phyloP scores from a whole-genome alignment of 2,329 filamentous ascomycete species.

The Botryotinia globosa region DNA sequence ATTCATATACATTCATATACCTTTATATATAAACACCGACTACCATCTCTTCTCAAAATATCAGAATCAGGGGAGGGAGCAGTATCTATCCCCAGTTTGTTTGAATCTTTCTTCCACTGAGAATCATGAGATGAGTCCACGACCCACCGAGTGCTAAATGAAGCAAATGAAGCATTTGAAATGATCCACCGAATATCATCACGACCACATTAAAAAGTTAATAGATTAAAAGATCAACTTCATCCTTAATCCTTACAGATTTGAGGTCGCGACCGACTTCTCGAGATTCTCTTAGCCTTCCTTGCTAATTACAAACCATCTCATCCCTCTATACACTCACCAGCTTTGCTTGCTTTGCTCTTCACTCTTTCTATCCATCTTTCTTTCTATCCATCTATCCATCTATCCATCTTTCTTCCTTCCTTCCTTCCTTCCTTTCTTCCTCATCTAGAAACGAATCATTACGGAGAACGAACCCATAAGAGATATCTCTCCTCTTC shows the following conservation, averaged over 20 bases:
- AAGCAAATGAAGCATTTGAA: constrained; percentile 3
- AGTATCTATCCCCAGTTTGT: not conserved
- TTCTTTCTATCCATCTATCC: no score
- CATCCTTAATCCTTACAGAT: not conserved
- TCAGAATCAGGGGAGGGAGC: constrained; percentile 1
- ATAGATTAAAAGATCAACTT: constrained; percentile 6
- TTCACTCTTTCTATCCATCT: not conserved
- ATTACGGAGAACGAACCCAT: not conserved
- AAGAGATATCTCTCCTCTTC: not conserved
- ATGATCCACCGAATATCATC: constrained; percentile 3
- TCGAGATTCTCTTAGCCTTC: not conserved
- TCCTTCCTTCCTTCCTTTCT: not conserved
- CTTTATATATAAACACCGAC: not conserved
- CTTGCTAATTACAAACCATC: not conserved
- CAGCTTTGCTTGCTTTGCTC: not conserved
- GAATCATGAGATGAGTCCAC: not conserved
- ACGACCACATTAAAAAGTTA: not conserved
- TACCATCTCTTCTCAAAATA: not conserved
- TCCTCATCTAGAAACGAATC: not conserved
- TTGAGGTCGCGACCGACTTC: constrained; percentile 1
- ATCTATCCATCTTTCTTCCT: not conserved
- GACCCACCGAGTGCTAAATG: constrained; percentile 3
- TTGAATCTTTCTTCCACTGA: not conserved
- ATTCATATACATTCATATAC: not conserved
- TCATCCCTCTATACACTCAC: not conserved